phyloP scores from a whole-genome alignment of 2,329 filamentous ascomycete genomes.

The Trichophyton verrucosum region DNA sequence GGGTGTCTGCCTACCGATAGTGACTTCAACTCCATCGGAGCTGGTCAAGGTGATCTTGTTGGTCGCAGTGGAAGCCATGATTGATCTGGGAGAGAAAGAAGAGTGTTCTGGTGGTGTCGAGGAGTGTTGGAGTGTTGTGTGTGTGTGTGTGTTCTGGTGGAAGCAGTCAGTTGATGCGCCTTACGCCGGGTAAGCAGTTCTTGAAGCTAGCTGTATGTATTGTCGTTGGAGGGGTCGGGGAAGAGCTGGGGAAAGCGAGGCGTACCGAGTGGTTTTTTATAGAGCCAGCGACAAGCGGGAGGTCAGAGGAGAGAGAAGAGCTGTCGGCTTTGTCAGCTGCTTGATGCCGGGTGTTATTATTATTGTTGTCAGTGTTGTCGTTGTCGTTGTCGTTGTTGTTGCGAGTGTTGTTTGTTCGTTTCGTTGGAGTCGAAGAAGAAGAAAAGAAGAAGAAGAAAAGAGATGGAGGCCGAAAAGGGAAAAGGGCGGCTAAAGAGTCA shows the following conservation, averaged over 20 bases:
- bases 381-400: too few species aligned
- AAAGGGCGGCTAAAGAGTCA: background rate
- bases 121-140: background rate
- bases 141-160: background rate
- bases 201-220: too few species aligned
- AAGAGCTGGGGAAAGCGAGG: too few species aligned
- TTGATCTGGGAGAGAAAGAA: background rate
- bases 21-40: slow-evolving; percentile 39
- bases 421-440: background rate
- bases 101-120: background rate
- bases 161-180: background rate
- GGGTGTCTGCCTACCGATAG: slow-evolving; percentile 36
- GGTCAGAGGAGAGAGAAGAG: too few species aligned
- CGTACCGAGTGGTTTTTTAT: too few species aligned
- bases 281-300: too few species aligned
- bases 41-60: slow-evolving; percentile 36
- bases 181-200: background rate
- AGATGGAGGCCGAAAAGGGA: background rate
- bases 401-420: too few species aligned
- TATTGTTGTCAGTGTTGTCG: too few species aligned
- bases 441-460: background rate
- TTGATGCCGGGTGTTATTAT: too few species aligned
- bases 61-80: slow-evolving; percentile 16
- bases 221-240: too few species aligned
- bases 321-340: too few species aligned